Conservation (phyloP, 805 yeast species). For the Danielia reshetovae region DNA sequence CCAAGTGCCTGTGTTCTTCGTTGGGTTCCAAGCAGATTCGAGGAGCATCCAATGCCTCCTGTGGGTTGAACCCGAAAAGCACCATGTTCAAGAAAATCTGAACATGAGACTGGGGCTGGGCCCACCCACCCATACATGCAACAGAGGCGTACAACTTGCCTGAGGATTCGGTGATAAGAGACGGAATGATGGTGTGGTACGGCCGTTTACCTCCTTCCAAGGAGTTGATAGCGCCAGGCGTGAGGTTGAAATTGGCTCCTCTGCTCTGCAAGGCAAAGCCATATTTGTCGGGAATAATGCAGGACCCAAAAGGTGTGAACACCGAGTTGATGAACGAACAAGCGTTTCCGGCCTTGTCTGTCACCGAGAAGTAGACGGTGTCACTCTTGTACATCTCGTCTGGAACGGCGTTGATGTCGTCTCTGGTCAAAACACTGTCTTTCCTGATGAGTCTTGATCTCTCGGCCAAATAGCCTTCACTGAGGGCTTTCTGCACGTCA, state of each 20-base stretch:
- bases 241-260: conserved; percentile 69
- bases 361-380: conserved; percentile 14
- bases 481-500: conserved; percentile 41
- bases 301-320: conserved; percentile 65
- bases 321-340: conserved; percentile 79
- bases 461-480: conserved; percentile 13
- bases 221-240: conserved; percentile 53
- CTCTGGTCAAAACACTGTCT: conserved; percentile 8
- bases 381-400: conserved; percentile 14
- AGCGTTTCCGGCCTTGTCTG: conserved; percentile 33
- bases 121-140: conserved; percentile 85
- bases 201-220: conserved; percentile 69
- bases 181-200: conserved; percentile 82
- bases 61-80: conserved; percentile 63
- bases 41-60: conserved; percentile 72
- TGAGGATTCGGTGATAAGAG: conserved; percentile 56
- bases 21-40: conserved; percentile 62
- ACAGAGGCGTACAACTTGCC: conserved; percentile 60
- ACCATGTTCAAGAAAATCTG: conserved; percentile 68
- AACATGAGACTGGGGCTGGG: conserved; percentile 83
- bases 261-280: conserved; percentile 76
- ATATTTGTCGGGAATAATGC: conserved; percentile 56
- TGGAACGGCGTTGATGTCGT: conserved; percentile 14
- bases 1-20: conserved; percentile 35
- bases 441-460: conserved; percentile 6